These are phyloP conservation scores for Aschersonia sp. DNA, from an alignment of 2,329 filamentous ascomycete species.

Conservation along the genomic window DNA sequence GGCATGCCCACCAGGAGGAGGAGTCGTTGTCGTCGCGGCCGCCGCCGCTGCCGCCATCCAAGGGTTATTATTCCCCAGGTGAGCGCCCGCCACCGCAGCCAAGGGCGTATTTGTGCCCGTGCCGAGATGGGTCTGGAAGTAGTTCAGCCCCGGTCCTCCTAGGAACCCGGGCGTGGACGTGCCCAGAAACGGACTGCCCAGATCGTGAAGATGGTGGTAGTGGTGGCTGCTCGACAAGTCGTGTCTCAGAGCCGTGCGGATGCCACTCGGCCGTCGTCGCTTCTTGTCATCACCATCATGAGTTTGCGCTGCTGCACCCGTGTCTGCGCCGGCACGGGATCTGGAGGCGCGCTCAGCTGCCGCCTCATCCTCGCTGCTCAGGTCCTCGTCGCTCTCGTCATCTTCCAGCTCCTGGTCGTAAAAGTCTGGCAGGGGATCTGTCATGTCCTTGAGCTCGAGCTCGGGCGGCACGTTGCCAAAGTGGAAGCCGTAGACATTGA, in stretches of 20 bases:
- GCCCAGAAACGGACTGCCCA: constrained; percentile 42
- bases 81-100: constrained; percentile 61
- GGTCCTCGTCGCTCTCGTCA: constrained; percentile 25
- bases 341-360: background rate
- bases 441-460: constrained; percentile 91
- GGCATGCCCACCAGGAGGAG: no score
- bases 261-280: constrained; percentile 9
- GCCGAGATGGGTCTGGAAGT: constrained; percentile 67
- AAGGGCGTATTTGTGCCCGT: constrained; percentile 68
- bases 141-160: constrained; percentile 64
- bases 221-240: constrained; percentile 11
- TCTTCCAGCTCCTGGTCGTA: constrained; percentile 66
- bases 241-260: constrained; percentile 18
- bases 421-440: constrained; percentile 88
- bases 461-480: constrained; percentile 74
- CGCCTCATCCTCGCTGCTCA: constrained; percentile 14
- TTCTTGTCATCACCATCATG: no score
- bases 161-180: constrained; percentile 48
- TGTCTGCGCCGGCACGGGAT: background rate
- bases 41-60: constrained; percentile 23
- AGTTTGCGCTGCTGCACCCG: no score
- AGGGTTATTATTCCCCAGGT: constrained; percentile 17
- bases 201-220: constrained; percentile 17
- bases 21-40: no score
- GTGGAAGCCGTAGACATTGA: constrained; percentile 85